Evolutionary conservation across 225 moss, liverwort and hornwort species (phyloP), one percentile per base, ranked within the genome.

Genomic region (Antitrichia curtipendula): DNA sequence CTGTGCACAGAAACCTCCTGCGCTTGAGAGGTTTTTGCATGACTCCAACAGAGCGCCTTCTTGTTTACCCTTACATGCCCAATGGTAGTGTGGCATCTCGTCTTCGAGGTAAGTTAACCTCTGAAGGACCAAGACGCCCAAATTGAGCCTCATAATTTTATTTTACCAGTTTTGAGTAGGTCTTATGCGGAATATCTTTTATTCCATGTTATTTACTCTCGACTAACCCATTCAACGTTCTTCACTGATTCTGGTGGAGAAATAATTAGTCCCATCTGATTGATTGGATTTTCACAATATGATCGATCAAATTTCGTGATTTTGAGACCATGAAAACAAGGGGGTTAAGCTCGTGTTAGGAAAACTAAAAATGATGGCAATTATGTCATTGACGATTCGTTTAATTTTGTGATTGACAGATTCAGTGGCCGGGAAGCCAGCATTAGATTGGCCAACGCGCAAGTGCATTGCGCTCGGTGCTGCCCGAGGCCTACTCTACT

Each of bases 81-180:
- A 98, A 98, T 85, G 98, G 98, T 52, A 98, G 98, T 86, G 98
- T 98, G 66, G 98, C 98, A 50, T 98, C 98, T 82, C 95, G 98
- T 79, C 92, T 98, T 75, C 95, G 96, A 89, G 97, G 97, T 97
- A 27, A 34, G 90, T 86, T 38, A 8, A 81, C 47, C 36, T 14
- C 69, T 68, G 11, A n/a, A 32, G 16, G 40, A 23, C 71, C 60
- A 28, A 19, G 60, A 36, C 12, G 27, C 60, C 36, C 60, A 13
- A 59, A 73, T 24, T 40, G 24, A 32, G 40, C 8, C 72, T 71
- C 59, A 12, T 36, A 32, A 12, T 29, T 72, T 49, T 49, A n/a
- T 45, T 60, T 59, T 36, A 25, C 41, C 73, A 73, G 59, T 47
- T 71, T 73, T 73, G 34, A 73, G 59, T 45, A 64, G 61, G 32